Evolutionary conservation across 1,284 basidiomycete genomes (phyloP).

Genomic region (Ganoderma resinaceum): DNA sequence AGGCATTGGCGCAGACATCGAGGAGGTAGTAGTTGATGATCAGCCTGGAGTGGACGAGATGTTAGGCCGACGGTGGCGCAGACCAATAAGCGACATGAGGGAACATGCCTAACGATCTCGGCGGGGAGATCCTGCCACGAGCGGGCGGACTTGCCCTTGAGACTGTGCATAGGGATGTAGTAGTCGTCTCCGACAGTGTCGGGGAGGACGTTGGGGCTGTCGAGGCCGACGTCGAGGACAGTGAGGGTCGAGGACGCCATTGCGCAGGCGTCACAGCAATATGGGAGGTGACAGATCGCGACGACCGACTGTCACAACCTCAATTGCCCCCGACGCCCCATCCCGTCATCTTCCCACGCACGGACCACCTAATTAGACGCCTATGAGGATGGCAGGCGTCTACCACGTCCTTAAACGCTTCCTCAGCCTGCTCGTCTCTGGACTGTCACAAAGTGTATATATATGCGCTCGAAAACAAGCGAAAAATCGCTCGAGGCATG

Average conservation of each 20-base stretch:
- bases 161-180: constrained; percentile 32
- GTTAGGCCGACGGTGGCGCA: constrained; percentile 36
- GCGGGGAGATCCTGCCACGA: constrained; percentile 75
- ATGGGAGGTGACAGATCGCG: constrained; percentile 40
- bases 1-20: constrained; percentile 50
- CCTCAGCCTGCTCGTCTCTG: not conserved
- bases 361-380: constrained; percentile 29
- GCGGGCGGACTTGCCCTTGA: constrained; percentile 72
- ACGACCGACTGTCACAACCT: constrained; percentile 36
- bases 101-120: constrained; percentile 71
- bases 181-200: constrained; percentile 19
- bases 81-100: constrained; percentile 22
- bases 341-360: constrained; percentile 35
- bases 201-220: constrained; percentile 18
- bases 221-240: constrained; percentile 23
- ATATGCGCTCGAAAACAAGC: not conserved
- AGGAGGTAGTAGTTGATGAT: constrained; percentile 68
- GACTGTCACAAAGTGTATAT: not conserved
- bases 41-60: constrained; percentile 47
- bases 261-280: constrained; percentile 37
- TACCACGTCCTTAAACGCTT: not conserved
- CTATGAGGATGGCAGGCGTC: not conserved
- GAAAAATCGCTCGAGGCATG: not conserved
- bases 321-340: constrained; percentile 25
- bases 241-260: constrained; percentile 29